Evolutionary conservation across 176 grass and related monocot genomes (phyloP).

Genomic region (Metroxylon sagu): DNA sequence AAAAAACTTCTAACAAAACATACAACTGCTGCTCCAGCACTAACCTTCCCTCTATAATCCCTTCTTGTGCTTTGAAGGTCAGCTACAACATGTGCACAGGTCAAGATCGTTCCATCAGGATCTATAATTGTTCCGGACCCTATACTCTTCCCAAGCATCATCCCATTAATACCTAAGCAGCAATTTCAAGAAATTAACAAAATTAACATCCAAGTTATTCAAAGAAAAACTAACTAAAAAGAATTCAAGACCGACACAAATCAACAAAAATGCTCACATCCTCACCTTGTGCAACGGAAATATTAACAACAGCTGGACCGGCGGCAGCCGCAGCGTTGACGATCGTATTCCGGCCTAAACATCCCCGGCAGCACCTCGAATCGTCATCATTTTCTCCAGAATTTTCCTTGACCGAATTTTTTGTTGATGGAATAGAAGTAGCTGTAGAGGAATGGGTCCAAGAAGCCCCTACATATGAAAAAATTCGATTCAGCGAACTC

Average conservation of each 20-base stretch:
- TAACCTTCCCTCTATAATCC: conserved; percentile 39
- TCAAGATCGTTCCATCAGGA: conserved; percentile 77
- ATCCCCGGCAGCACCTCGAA: conserved; percentile 43
- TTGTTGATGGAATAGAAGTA: neutral
- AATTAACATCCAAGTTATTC: neutral
- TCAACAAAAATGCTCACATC: neutral
- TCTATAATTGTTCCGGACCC: conserved; percentile 88
- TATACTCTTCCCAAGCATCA: conserved; percentile 28
- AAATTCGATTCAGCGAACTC: neutral
- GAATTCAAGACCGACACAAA: neutral
- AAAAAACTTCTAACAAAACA: conserved; percentile 15
- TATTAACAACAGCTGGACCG: conserved; percentile 77
- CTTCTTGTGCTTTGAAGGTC: conserved; percentile 31
- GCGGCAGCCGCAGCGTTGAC: conserved; percentile 57
- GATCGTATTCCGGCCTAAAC: conserved; percentile 53
- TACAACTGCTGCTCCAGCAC: conserved; percentile 10
- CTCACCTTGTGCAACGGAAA: conserved; percentile 45
- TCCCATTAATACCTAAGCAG: conserved; percentile 41
- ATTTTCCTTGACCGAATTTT: neutral
- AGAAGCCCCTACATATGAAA: conserved; percentile 2
- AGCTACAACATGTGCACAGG: conserved; percentile 79
- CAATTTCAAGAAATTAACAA: conserved; percentile 14
- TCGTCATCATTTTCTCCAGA: conserved; percentile 35
- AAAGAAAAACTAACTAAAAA: neutral
- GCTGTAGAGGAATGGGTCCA: neutral